phyloP scores from a whole-genome alignment of 257 asterid species.

The Plantago ovata region DNA sequence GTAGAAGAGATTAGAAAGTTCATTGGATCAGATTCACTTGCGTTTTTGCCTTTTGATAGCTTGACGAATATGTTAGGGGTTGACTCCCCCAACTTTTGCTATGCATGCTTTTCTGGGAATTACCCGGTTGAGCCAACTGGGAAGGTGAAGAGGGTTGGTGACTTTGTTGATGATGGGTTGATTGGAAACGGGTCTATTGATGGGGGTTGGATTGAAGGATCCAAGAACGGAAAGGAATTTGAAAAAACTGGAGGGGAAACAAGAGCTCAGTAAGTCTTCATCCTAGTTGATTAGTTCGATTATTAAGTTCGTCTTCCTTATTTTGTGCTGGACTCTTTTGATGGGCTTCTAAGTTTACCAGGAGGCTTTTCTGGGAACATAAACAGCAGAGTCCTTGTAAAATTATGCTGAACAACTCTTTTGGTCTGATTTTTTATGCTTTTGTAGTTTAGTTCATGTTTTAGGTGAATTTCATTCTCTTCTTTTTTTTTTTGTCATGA shows the following conservation, averaged over 20 bases:
- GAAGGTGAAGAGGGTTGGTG: conserved; percentile 81
- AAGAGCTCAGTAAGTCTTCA: conserved; percentile 24
- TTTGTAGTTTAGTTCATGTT: no score
- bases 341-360: no score
- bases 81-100: conserved; percentile 49
- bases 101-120: conserved; percentile 76
- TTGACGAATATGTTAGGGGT: conserved; percentile 42
- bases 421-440: no score
- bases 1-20: conserved; percentile 70
- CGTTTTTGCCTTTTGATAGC: conserved; percentile 58
- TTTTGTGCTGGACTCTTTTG: neutral
- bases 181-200: conserved; percentile 60
- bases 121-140: conserved; percentile 78
- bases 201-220: conserved; percentile 57
- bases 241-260: conserved; percentile 16
- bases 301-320: neutral
- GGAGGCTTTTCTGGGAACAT: no score
- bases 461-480: no score
- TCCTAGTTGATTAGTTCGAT: neutral
- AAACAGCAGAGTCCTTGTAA: no score
- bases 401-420: no score
- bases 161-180: conserved; percentile 81
- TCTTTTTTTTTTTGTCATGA: no score
- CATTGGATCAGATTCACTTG: conserved; percentile 83
- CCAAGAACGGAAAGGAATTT: conserved; percentile 12